A percentile compares a stretch with the other conserved stretches of the same genome.
Evolutionary conservation across 2,329 filamentous ascomycete species (phyloP).

Genomic region (Alternaria brassicicola): DNA sequence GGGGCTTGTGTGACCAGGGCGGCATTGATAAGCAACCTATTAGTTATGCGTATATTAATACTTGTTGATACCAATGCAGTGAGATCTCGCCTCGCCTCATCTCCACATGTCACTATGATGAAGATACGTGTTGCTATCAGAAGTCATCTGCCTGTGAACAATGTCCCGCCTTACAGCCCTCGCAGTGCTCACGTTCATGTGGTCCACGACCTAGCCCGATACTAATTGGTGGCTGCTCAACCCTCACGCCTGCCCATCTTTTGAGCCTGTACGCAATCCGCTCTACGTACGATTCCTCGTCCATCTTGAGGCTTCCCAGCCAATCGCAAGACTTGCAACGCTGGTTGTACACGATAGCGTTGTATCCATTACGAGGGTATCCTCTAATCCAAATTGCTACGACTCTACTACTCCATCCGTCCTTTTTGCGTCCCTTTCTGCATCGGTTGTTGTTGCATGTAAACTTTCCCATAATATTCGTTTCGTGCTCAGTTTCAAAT

Average conservation of each 20-base stretch:
- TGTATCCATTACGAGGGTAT: conserved; percentile 24
- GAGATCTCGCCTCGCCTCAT: neutral
- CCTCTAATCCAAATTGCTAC: conserved; percentile 21
- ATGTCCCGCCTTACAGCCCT: conserved; percentile 4
- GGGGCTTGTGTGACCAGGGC: neutral
- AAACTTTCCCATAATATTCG: conserved; percentile 25
- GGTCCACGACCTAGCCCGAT: neutral
- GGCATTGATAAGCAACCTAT: neutral
- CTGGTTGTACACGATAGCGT: conserved; percentile 27
- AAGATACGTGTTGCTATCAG: neutral
- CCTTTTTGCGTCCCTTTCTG: conserved; percentile 10
- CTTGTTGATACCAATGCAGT: neutral
- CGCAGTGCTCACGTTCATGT: neutral
- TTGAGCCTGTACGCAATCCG: conserved; percentile 30
- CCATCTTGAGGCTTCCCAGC: conserved; percentile 21
- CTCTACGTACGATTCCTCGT: conserved; percentile 27
- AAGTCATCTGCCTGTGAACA: neutral
- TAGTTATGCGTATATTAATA: neutral
- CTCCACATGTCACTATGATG: neutral
- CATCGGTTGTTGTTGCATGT: conserved; percentile 22
- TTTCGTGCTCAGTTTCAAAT: conserved; percentile 9
- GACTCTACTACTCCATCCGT: conserved; percentile 18
- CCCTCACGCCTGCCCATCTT: conserved; percentile 27
- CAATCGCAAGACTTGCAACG: conserved; percentile 24
- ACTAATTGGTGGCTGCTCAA: conserved; percentile 1